A percentile compares a stretch with the other conserved stretches of the same genome.
phyloP scores from a whole-genome alignment of 208 protist species.

The Porcisia hertigi region DNA sequence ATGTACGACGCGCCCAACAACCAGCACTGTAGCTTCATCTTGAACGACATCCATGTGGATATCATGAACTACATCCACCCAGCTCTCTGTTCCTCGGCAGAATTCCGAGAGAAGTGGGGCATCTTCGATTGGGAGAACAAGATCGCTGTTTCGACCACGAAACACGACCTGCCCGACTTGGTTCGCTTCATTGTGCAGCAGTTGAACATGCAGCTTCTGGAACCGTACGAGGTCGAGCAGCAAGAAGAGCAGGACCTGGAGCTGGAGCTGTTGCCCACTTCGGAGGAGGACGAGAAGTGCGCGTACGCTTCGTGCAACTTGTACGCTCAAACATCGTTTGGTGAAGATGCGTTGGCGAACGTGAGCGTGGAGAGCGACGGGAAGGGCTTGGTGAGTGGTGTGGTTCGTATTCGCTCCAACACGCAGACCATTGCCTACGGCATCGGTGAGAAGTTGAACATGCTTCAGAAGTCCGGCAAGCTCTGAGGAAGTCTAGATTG shows the following conservation, averaged over 20 bases:
- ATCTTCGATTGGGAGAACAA: conserved; percentile 99
- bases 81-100: conserved; percentile 73
- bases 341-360: conserved; percentile 98
- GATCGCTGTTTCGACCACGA: conserved; percentile 90
- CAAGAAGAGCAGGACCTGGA: conserved; percentile 35
- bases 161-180: conserved; percentile 85
- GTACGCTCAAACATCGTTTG: conserved; percentile 96
- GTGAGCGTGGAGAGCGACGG: conserved; percentile 82
- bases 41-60: conserved; percentile 98
- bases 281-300: conserved; percentile 75
- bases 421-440: conserved; percentile 98
- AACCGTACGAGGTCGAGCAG: conserved; percentile 39
- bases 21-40: conserved; percentile 91
- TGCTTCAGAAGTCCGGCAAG: conserved; percentile 47
- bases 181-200: conserved; percentile 89
- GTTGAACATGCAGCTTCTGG: conserved; percentile 95
- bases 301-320: conserved; percentile 97
- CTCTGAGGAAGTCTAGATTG: conserved; percentile 5
- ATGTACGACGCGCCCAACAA: conserved; percentile 94
- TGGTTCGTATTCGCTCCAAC: conserved; percentile 97
- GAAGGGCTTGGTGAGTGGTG: conserved; percentile 92
- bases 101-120: conserved; percentile 98
- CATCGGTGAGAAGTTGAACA: conserved; percentile 97
- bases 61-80: conserved; percentile 99
- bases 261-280: conserved; percentile 43